phyloP scores from a whole-genome alignment of 2,329 filamentous ascomycete genomes.

The Fusarium xyrophilum region DNA sequence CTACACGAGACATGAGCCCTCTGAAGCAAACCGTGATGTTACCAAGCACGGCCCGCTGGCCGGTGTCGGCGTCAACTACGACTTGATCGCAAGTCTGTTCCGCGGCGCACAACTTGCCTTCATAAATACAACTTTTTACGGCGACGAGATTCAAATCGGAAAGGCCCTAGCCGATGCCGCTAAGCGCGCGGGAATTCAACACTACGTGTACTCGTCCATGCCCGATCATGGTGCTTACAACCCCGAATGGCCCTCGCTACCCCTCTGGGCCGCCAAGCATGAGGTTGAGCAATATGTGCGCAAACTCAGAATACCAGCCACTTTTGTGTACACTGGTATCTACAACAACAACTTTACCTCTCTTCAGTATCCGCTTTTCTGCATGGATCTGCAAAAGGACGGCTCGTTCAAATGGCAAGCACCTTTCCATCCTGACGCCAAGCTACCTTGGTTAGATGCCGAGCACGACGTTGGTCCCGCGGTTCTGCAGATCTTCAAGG shows the following conservation, averaged over 20 bases:
- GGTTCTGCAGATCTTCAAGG: constrained; percentile 92
- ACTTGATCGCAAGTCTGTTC: constrained; percentile 80
- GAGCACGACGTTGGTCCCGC: constrained; percentile 96
- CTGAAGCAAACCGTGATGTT: constrained; percentile 65
- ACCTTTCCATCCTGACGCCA: constrained; percentile 88
- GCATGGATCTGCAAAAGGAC: constrained; percentile 86
- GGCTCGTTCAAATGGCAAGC: constrained; percentile 92
- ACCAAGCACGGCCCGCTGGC: constrained; percentile 70
- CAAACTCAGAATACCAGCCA: constrained; percentile 81
- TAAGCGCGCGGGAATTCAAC: constrained; percentile 81
- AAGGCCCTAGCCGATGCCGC: constrained; percentile 88
- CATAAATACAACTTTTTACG: constrained; percentile 97
- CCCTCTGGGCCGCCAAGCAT: constrained; percentile 92
- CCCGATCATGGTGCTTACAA: constrained; percentile 88
- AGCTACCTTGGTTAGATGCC: constrained; percentile 92
- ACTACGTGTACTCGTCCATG: constrained; percentile 98
- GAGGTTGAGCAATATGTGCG: constrained; percentile 90
- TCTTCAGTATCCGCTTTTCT: constrained; percentile 89
- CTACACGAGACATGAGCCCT: constrained; percentile 61
- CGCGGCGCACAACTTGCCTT: constrained; percentile 86
- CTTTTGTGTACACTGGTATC: constrained; percentile 94
- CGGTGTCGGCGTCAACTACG: constrained; percentile 72
- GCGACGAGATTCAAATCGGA: constrained; percentile 90
- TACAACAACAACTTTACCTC: constrained; percentile 99
- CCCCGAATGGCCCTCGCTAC: constrained; percentile 78